Evolutionary conservation across 257 asterid species (phyloP).

Genomic region (Sherardia arvensis): DNA sequence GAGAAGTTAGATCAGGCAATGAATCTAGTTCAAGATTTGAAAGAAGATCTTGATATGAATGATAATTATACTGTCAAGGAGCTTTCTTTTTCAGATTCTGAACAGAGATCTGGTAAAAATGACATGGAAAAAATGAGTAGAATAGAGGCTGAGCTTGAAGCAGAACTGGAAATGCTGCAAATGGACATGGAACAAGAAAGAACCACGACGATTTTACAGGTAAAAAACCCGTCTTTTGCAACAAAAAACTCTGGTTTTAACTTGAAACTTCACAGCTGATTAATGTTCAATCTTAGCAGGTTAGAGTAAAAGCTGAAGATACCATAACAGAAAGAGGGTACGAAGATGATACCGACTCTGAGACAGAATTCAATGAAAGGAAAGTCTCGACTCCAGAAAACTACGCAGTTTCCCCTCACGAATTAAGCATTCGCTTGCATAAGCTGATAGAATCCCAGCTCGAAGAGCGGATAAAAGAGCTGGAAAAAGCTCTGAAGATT

Average conservation of each 20-base stretch:
- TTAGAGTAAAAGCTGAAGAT: conserved; percentile 36
- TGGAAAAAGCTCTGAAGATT: conserved; percentile 37
- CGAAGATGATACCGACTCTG: not conserved
- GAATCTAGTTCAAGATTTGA: conserved; percentile 52
- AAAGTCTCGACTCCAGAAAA: conserved; percentile 22
- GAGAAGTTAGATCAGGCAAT: conserved; percentile 41
- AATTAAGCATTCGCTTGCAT: conserved; percentile 51
- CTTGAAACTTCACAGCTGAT: not conserved
- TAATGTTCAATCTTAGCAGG: conserved; percentile 23
- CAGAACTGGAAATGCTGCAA: conserved; percentile 70
- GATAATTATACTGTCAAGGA: conserved; percentile 48
- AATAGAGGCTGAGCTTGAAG: conserved; percentile 77
- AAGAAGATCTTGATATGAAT: conserved; percentile 60
- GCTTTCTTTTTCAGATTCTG: conserved; percentile 24
- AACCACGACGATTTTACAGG: conserved; percentile 33
- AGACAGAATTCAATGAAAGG: conserved; percentile 23
- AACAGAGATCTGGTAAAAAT: conserved; percentile 1
- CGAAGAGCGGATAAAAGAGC: conserved; percentile 44
- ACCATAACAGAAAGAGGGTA: conserved; percentile 27
- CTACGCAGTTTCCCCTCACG: conserved; percentile 51
- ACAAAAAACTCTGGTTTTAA: not conserved
- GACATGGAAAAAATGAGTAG: conserved; percentile 24
- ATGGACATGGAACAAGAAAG: conserved; percentile 35
- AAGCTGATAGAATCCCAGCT: conserved; percentile 53
- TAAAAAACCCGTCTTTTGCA: conserved; percentile 7